These are phyloP conservation scores for Apiotrichum porosum DNA, from an alignment of 1,284 basidiomycete species.

Conservation along the genomic window DNA sequence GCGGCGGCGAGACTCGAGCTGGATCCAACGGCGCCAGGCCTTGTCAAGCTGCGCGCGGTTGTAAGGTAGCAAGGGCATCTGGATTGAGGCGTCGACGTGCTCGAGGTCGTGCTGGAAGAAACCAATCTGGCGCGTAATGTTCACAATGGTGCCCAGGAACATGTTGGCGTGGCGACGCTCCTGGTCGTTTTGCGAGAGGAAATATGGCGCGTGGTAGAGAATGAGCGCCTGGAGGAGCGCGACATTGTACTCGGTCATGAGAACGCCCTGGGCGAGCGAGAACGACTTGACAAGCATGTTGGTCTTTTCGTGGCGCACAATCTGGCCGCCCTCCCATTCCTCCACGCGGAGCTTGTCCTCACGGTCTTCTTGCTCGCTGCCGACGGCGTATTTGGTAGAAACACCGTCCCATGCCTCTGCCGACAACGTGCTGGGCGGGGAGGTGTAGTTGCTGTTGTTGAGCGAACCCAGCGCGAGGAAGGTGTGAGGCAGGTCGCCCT, in stretches of 20 bases:
- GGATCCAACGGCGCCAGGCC: conserved; percentile 50
- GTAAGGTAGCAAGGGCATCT: conserved; percentile 27
- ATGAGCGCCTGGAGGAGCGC: conserved; percentile 49
- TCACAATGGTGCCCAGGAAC: conserved; percentile 47
- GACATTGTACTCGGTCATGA: conserved; percentile 50
- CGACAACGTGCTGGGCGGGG: no score
- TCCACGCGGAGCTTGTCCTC: conserved; percentile 22
- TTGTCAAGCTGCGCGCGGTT: conserved; percentile 40
- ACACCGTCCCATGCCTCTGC: conserved; percentile 10
- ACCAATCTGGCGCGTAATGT: conserved; percentile 49
- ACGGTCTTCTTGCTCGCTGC: conserved; percentile 10
- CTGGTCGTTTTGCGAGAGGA: conserved; percentile 43
- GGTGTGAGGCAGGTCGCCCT: neutral
- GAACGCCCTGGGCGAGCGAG: conserved; percentile 41
- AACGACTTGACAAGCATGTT: conserved; percentile 51
- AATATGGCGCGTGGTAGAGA: conserved; percentile 49
- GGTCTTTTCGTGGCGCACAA: conserved; percentile 49
- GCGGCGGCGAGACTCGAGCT: conserved; percentile 47
- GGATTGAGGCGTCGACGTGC: conserved; percentile 29
- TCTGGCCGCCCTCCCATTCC: conserved; percentile 34
- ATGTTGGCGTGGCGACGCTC: conserved; percentile 46
- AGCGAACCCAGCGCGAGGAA: neutral
- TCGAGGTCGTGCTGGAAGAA: conserved; percentile 44
- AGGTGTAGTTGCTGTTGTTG: neutral
- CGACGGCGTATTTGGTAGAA: conserved; percentile 7